Evolutionary conservation across 2,329 filamentous ascomycete genomes (phyloP).

Genomic region (Fusarium sp.): DNA sequence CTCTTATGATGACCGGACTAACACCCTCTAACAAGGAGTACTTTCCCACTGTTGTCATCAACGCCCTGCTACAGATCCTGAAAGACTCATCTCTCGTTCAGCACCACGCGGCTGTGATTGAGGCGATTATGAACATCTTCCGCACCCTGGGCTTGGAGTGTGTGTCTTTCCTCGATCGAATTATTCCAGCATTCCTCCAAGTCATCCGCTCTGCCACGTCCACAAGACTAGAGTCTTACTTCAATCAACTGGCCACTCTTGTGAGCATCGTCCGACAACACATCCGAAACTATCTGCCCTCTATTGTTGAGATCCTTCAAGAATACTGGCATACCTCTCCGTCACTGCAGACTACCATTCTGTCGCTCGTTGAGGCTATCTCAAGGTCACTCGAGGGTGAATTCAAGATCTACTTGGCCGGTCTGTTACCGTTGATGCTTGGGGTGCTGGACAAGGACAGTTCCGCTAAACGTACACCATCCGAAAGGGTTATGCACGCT

Average conservation of each 20-base stretch:
- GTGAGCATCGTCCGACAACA: conserved; percentile 97
- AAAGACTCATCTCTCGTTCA: conserved; percentile 90
- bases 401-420: conserved; percentile 95
- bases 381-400: conserved; percentile 94
- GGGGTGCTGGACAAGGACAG: conserved; percentile 90
- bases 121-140: conserved; percentile 99
- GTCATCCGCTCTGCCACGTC: conserved; percentile 87
- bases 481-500: conserved; percentile 91
- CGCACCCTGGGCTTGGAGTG: conserved; percentile 96
- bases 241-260: conserved; percentile 93
- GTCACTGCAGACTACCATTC: conserved; percentile 88
- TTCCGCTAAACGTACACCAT: conserved; percentile 80
- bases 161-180: conserved; percentile 92
- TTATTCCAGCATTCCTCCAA: conserved; percentile 91
- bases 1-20: conserved; percentile 96
- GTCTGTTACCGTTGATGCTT: conserved; percentile 91
- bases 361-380: conserved; percentile 93
- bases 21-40: conserved; percentile 98
- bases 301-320: conserved; percentile 86
- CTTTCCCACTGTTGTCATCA: conserved; percentile 97
- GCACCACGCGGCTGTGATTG: conserved; percentile 93
- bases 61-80: conserved; percentile 90
- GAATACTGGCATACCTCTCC: conserved; percentile 89
- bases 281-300: conserved; percentile 88
- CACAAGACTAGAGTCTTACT: conserved; percentile 90